These are phyloP conservation scores for Cyberlindnera maritima DNA, from an alignment of 805 yeast species.

Conservation along the genomic window DNA sequence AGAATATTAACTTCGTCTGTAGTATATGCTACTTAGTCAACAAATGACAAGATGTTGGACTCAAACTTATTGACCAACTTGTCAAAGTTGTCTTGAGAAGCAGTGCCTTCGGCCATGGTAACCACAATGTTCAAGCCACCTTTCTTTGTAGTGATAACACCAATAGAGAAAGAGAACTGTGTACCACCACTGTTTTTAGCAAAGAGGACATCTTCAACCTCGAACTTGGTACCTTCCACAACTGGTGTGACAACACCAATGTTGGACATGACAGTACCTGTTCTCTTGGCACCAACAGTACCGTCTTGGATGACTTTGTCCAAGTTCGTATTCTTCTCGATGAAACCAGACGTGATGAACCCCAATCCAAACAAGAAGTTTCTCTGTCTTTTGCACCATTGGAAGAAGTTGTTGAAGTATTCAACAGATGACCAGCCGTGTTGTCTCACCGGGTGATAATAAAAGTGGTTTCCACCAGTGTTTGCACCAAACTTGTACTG, in stretches of 20 bases:
- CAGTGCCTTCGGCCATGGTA: slow-evolving; percentile 14
- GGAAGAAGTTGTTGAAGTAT: slow-evolving; percentile 12
- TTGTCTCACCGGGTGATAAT: slow-evolving; percentile 6
- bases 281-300: slow-evolving; percentile 11
- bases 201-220: slow-evolving; percentile 17
- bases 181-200: slow-evolving; percentile 17
- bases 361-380: slow-evolving; percentile 20
- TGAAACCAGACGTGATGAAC: slow-evolving; percentile 11
- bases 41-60: slow-evolving; percentile 4
- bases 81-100: slow-evolving; percentile 8
- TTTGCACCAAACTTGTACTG: slow-evolving; percentile 20
- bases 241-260: slow-evolving; percentile 14
- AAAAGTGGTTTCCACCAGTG: slow-evolving; percentile 21
- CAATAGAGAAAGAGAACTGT: slow-evolving; percentile 13
- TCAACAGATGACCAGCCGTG: slow-evolving; percentile 6
- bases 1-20: too few species aligned
- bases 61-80: slow-evolving; percentile 11
- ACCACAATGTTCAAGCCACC: slow-evolving; percentile 19
- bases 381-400: slow-evolving; percentile 1
- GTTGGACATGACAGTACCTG: slow-evolving; percentile 21
- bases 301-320: slow-evolving; percentile 14
- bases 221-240: background rate
- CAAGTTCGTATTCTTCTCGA: slow-evolving; percentile 11
- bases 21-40: too few species aligned
- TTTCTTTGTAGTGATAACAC: slow-evolving; percentile 6